Base-by-base conservation (phyloP, 2,329 filamentous ascomycete genomes). In the Ophiostoma fasciatum region DNA sequence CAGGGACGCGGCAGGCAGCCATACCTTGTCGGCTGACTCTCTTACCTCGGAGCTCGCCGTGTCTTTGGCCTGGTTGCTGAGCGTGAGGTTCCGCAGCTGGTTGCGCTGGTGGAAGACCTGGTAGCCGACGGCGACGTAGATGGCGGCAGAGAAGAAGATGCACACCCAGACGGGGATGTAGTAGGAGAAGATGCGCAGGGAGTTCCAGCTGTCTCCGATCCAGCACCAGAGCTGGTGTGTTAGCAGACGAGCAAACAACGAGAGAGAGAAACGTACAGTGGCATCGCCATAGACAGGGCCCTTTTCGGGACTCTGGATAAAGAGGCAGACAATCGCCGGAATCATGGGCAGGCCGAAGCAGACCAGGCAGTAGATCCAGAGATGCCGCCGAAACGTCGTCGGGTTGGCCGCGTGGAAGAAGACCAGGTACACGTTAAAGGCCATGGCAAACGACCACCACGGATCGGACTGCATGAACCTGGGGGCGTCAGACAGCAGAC, bases 371-470 rank as follows among this genome's bases (percentile, higher is more conserved):
- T 88, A 88, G 33, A 74, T 64, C 66, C 77, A 82, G 48, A 78
- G 69, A 52, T 80, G 80, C 31, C 68, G 68, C n/a, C 70, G 66
- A 49, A 85, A 84, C 35, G 79, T 75, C 7, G 76, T 77, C 1
- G 70, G 68, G 31, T 62, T 71, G 32, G 65, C 63, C n/a, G 66
- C 61, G 45, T 66, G 66, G 54, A 73, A 74, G 51, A 74, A 74
- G 40, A 74, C 70, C 35, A 87, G 65, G 48, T 79, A 82, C 42
- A 88, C 82, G 49, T 88, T 90, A 50, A 78, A 64, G 4, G 82
- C 80, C 82, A 90, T 88, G 44, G 78, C 78, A 36, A 85, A 69
- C 0, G 79, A 81, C 80, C 77, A 85, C 58, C 80, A 68, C 0
- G 77, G 74, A 54, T 83, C 78, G 5, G 77, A 78, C 45, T 79